phyloP scores from a whole-genome alignment of 192 early-diverging fungal species.

The Lunasporangiospora selenospora region DNA sequence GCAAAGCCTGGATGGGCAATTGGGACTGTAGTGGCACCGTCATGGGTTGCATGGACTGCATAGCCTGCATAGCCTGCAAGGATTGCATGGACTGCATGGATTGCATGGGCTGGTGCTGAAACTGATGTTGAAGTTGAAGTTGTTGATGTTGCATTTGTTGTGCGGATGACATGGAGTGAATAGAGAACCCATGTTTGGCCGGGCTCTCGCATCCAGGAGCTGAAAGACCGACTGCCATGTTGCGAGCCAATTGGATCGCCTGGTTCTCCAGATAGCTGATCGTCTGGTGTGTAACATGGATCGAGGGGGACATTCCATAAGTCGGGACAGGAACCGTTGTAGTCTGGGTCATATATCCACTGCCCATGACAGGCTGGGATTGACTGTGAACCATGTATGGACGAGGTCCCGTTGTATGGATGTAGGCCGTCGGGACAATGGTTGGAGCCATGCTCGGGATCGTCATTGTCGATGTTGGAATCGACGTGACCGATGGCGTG shows the following conservation, averaged over 20 bases:
- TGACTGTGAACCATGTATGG: background rate
- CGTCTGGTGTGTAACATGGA: conserved; percentile 6
- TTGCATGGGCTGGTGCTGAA: background rate
- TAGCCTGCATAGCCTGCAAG: too few relatives aligned
- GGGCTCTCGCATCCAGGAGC: too few relatives aligned
- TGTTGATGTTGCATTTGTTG: too few relatives aligned
- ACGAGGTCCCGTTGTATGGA: background rate
- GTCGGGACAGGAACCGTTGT: background rate
- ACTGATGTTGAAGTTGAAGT: background rate
- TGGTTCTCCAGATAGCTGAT: conserved; percentile 10
- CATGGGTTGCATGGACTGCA: too few relatives aligned
- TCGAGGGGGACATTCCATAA: background rate
- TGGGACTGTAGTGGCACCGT: too few relatives aligned
- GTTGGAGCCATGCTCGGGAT: background rate
- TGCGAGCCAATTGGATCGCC: conserved; percentile 5
- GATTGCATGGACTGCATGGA: too few relatives aligned
- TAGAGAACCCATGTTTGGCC: too few relatives aligned
- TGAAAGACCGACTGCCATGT: too few relatives aligned
- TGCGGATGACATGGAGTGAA: too few relatives aligned
- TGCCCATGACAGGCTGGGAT: background rate
- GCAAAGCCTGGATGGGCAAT: too few relatives aligned
- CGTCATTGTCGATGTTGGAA: background rate
- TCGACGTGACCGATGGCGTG: background rate
- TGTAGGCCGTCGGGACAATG: background rate
- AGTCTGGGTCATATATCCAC: too few relatives aligned